Conservation (phyloP, 176 grass and related monocot species). For the Dendrocalamus sinicus region DNA sequence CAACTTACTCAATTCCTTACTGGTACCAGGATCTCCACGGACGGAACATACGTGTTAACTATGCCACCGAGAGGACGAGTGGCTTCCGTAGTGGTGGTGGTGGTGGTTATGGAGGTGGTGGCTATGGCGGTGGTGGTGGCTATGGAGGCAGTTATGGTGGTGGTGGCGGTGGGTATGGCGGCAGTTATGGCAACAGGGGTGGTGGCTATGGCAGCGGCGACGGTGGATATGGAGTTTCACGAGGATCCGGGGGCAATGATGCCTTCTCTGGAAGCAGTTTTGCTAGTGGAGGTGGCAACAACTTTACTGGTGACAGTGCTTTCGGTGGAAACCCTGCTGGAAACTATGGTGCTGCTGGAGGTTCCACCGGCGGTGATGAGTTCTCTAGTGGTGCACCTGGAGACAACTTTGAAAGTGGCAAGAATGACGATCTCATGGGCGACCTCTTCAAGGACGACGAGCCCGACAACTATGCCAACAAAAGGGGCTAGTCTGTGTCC, state of each 20-base stretch:
- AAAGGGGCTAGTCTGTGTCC: slow-evolving; percentile 24
- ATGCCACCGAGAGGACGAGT: slow-evolving; percentile 58
- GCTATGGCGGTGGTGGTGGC: neutral
- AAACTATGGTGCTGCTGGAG: slow-evolving; percentile 11
- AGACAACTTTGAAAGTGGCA: slow-evolving; percentile 7
- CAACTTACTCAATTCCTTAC: neutral
- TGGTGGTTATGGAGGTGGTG: neutral
- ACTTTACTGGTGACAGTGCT: slow-evolving; percentile 13
- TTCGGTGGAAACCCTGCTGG: slow-evolving; percentile 40
- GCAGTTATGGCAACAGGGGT: neutral
- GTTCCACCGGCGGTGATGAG: slow-evolving; percentile 9
- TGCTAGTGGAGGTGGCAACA: slow-evolving; percentile 1
- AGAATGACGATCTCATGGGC: slow-evolving; percentile 32
- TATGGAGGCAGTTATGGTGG: neutral
- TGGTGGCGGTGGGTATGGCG: neutral
- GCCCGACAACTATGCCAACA: slow-evolving; percentile 36
- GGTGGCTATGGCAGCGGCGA: slow-evolving; percentile 27
- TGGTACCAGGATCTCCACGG: slow-evolving; percentile 61
- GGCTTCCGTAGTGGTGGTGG: slow-evolving; percentile 43
- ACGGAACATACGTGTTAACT: slow-evolving; percentile 57
- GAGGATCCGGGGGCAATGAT: neutral
- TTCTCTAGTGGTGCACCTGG: slow-evolving; percentile 13
- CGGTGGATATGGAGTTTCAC: slow-evolving; percentile 5
- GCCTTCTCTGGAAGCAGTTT: slow-evolving; percentile 4
- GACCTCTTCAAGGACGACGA: slow-evolving; percentile 44